Evolutionary conservation across 176 grass and related monocot genomes (phyloP), one percentile per base, ranked within the genome.

Genomic region (Thalia dealbata): DNA sequence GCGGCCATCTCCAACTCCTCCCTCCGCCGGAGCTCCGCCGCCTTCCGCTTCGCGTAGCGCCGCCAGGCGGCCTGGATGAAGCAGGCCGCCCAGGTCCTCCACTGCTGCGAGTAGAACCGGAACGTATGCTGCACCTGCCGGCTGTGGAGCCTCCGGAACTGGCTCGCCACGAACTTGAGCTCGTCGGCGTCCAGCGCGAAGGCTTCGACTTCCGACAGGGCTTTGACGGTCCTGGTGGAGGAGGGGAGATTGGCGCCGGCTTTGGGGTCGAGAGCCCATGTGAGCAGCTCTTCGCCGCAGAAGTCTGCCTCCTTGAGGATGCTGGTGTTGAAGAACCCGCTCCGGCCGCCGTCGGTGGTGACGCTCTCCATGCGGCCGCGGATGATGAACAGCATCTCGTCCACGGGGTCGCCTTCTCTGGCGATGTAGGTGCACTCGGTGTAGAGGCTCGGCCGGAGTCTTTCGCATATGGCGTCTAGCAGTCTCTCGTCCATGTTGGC

Each of bases 381-480:
- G 59, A 91, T 91, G 50, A 86, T 91, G 82, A 91, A 91, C 2
- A 91, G 6, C 89, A 91, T 91, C 62, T 91, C 85, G 74, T 91
- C 82, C 0, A 91, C 85, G 2, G 89, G 89, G 64, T 91, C 89
- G 0, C 89, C 89, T 41, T 91, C 89, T 14, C 85, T 27, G 21
- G 78, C 79, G 72, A 91, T 88, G 80, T 83, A 86, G 9, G 75
- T 91, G 10, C 6, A 27, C 75, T 91, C 85, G 8, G 89, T 88
- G 85, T 70, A 91, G 3, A 88, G 67, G 46, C 71, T 78, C 16
- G 89, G 89, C 38, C 83, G 83, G n/a, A 88, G 85, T 14, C 89
- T 78, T 78, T 88, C 89, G 67, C 89, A 91, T 78, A 91, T 91
- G 66, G 89, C 89, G 61, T 91, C 89, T 6, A 91, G 83, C 25